Evolutionary conservation across 768 basidiomycete genomes (phyloP), one percentile per base, ranked within the genome.

Genomic region (Suillus plorans): DNA sequence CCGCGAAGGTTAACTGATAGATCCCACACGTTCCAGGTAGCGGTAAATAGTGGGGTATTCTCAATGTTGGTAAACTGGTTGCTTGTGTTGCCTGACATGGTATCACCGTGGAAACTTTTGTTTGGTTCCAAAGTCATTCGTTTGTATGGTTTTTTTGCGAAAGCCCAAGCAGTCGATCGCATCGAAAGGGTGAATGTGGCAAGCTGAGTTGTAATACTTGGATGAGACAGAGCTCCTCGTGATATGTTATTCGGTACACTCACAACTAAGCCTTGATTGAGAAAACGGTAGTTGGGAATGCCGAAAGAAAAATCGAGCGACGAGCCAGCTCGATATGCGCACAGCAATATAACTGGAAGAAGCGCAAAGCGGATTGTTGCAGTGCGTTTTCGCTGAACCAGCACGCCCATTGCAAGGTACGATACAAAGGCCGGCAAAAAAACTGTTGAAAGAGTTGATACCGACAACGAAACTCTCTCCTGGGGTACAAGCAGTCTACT

Each of bases 331-430:
- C 81, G 78, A 62, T 81, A 82, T 20, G 80, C 71, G 8, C 73
- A 63, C 76, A 80, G 83, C 37, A 84, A 70, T 5, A 84, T 80
- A 14, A 84, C 64, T 3, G 86, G 85, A 34, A 88, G 77, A 42
- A 87, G 66, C 14, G 82, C 81, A 39, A 80, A 64, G 55, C 85
- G 82, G 63, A 82, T 71, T 4, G 74, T 56, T 3, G 60, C 63
- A n/a, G 53, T 75, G 73, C 1, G 86, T 85, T 39, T 73, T 73
- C 81, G 70, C 45, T 85, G 76, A 8, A 87, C 84, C 58, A 89
- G 79, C 41, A 85, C 71, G 14, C 86, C 86, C 62, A 84, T 83
- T 13, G 69, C 73, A 76, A 84, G 86, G 72, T 83, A 86, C 64
- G 76, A 76, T 28, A 82, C 62, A 1, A 84, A 25, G 18, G 80